Conservation (phyloP, 1,139 yeast species). For the Scheffersomyces quercinus region DNA sequence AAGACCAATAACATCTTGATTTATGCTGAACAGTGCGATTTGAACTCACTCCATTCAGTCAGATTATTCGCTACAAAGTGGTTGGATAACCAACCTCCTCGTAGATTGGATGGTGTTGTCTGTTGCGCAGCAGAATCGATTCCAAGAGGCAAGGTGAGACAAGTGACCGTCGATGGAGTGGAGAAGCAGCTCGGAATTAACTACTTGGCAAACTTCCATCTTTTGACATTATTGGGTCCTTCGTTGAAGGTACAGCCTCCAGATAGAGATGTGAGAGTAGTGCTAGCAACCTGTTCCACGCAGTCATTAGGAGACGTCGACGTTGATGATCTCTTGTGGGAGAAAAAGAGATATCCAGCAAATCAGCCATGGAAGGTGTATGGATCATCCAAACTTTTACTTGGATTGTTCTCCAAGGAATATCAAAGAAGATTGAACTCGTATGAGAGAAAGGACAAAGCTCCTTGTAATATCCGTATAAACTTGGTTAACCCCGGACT, state of each 20-base stretch:
- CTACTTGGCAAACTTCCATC: slow-evolving; percentile 77
- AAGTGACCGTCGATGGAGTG: slow-evolving; percentile 74
- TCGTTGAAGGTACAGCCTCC: slow-evolving; percentile 87
- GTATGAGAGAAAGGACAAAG: slow-evolving; percentile 64
- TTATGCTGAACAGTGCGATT: slow-evolving; percentile 86
- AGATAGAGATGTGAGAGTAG: slow-evolving; percentile 85
- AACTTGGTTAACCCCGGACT: slow-evolving; percentile 87
- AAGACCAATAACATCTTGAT: slow-evolving; percentile 69
- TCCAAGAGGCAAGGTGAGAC: slow-evolving; percentile 65
- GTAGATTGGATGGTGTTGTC: slow-evolving; percentile 84
- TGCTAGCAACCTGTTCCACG: slow-evolving; percentile 73
- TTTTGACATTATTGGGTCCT: slow-evolving; percentile 76
- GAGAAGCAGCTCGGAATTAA: slow-evolving; percentile 84
- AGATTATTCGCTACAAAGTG: slow-evolving; percentile 91
- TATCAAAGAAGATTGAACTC: slow-evolving; percentile 62
- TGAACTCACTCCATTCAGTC: slow-evolving; percentile 71
- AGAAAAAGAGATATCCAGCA: slow-evolving; percentile 57
- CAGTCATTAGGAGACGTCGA: slow-evolving; percentile 73
- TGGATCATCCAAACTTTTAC: slow-evolving; percentile 78
- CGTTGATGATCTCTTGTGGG: slow-evolving; percentile 67
- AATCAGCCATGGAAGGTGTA: slow-evolving; percentile 71
- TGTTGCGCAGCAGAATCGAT: slow-evolving; percentile 84
- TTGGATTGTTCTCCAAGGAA: slow-evolving; percentile 73
- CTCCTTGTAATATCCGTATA: slow-evolving; percentile 70
- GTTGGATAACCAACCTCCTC: slow-evolving; percentile 88